phyloP scores from a whole-genome alignment of 2,329 filamentous ascomycete species.

The Amesomyces nigricolor region DNA sequence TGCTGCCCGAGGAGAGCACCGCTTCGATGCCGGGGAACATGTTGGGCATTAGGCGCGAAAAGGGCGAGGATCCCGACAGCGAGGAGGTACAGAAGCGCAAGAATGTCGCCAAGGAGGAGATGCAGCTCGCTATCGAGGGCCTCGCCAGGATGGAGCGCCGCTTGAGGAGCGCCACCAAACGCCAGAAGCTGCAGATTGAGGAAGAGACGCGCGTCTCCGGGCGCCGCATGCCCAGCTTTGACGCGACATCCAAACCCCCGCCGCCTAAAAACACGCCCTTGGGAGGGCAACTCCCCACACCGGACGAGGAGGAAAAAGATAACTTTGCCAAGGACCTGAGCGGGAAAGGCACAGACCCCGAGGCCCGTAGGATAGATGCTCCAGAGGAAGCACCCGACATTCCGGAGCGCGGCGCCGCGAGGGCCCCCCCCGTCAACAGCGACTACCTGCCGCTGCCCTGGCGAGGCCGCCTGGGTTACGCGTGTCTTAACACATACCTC shows the following conservation, averaged over 20 bases:
- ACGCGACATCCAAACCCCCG: neutral
- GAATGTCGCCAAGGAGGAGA: conserved; percentile 24
- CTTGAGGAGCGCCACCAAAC: conserved; percentile 40
- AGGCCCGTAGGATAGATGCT: neutral
- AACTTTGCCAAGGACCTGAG: conserved; percentile 20
- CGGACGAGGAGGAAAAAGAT: conserved; percentile 22
- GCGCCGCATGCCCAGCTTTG: neutral
- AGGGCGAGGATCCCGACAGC: neutral
- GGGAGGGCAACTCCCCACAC: conserved; percentile 3
- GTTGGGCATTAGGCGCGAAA: conserved; percentile 10
- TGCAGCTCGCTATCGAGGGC: conserved; percentile 39
- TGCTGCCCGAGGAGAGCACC: neutral
- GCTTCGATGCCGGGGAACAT: conserved; percentile 16
- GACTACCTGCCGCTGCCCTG: conserved; percentile 79
- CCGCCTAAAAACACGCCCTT: neutral
- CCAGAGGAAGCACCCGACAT: conserved; percentile 20
- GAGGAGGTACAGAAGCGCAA: conserved; percentile 8
- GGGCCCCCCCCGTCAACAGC: conserved; percentile 76
- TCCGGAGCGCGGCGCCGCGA: conserved; percentile 39
- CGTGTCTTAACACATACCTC: conserved; percentile 89
- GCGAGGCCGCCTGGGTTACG: conserved; percentile 86
- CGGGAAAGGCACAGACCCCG: conserved; percentile 19
- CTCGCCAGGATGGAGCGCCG: conserved; percentile 45
- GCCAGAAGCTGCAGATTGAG: conserved; percentile 43
- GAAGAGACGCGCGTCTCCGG: conserved; percentile 34